These are phyloP conservation scores for Thraustochytrium striatum DNA, from an alignment of 352 stramenopile species.

Conservation along the genomic window DNA sequence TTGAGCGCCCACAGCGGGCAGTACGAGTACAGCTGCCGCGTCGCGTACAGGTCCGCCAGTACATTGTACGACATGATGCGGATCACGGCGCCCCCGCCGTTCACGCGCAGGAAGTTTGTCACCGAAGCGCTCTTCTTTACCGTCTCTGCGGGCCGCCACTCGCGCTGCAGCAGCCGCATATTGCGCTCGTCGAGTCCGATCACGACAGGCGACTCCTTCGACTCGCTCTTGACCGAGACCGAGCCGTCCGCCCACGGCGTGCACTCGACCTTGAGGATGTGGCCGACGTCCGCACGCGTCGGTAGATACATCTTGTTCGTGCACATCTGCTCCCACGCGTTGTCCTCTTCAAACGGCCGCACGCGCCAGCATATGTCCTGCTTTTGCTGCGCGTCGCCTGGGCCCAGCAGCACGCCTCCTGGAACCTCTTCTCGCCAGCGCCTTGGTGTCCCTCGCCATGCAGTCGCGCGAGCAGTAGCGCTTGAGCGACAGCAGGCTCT, in stretches of 20 bases:
- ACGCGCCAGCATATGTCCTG: background rate
- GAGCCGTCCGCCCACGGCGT: background rate
- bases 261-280: slow-evolving; percentile 33
- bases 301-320: slow-evolving; percentile 23
- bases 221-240: background rate
- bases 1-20: slow-evolving; percentile 92
- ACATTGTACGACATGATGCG: slow-evolving; percentile 77
- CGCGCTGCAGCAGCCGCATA: background rate
- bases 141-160: background rate
- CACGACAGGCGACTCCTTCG: background rate
- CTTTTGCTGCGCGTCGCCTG: background rate
- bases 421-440: background rate
- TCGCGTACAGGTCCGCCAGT: slow-evolving; percentile 83
- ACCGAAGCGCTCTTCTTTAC: background rate
- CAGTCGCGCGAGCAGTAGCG: slow-evolving; percentile 36
- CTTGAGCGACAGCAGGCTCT: background rate
- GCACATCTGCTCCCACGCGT: background rate
- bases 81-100: slow-evolving; percentile 42
- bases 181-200: slow-evolving; percentile 1
- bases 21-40: slow-evolving; percentile 89
- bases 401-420: background rate
- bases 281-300: slow-evolving; percentile 25
- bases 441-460: slow-evolving; percentile 3
- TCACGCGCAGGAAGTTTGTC: slow-evolving; percentile 20
- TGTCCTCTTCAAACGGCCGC: slow-evolving; percentile 29